These are phyloP conservation scores for Corylus americana DNA, from an alignment of 306 rosid genomes.

Conservation along the genomic window DNA sequence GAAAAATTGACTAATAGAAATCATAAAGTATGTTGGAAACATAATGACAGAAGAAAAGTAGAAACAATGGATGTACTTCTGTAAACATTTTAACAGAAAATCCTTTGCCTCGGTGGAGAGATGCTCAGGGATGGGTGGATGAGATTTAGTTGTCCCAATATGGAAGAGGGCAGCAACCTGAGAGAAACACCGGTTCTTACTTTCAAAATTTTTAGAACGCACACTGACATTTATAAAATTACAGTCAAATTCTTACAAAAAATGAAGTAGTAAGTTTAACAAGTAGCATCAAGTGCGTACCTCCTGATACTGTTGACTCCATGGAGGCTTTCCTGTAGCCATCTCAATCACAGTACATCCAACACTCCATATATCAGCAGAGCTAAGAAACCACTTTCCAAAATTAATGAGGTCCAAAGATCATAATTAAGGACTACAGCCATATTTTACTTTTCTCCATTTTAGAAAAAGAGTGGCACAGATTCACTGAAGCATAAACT, in stretches of 20 bases:
- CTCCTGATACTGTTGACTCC: slow-evolving; percentile 98
- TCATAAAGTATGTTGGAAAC: not conserved
- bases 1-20: not conserved
- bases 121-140: slow-evolving; percentile 94
- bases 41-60: not conserved
- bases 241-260: not conserved
- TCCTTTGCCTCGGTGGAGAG: slow-evolving; percentile 85
- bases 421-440: slow-evolving; percentile 16
- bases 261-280: slow-evolving; percentile 11
- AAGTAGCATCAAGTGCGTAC: slow-evolving; percentile 41
- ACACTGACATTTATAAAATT: slow-evolving; percentile 3
- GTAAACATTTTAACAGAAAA: slow-evolving; percentile 82
- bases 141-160: slow-evolving; percentile 88
- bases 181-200: slow-evolving; percentile 36
- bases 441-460: not conserved
- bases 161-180: slow-evolving; percentile 92
- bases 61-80: slow-evolving; percentile 51
- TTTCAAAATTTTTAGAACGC: slow-evolving; percentile 5
- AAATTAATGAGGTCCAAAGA: slow-evolving; percentile 28
- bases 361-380: slow-evolving; percentile 99
- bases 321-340: slow-evolving; percentile 99
- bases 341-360: slow-evolving; percentile 96
- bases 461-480: not conserved
- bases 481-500: not conserved
- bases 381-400: slow-evolving; percentile 47